phyloP scores from a whole-genome alignment of 345 rosid species.

The Linum tenue region DNA sequence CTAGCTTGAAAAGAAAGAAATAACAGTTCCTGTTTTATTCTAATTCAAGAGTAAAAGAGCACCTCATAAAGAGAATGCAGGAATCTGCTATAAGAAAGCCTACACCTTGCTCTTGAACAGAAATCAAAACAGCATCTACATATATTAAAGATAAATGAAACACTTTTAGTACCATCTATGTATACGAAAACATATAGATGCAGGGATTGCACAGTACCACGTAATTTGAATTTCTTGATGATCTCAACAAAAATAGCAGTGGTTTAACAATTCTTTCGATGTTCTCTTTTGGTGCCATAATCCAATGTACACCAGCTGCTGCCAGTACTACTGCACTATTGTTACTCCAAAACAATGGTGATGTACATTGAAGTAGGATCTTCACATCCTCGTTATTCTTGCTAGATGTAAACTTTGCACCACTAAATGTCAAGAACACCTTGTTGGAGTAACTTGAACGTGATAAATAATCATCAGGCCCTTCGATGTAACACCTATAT shows the following conservation, averaged over 20 bases:
- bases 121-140: background rate
- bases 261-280: slow-evolving; percentile 76
- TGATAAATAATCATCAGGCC: slow-evolving; percentile 80
- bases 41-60: background rate
- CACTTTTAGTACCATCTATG: background rate
- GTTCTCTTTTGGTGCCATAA: slow-evolving; percentile 77
- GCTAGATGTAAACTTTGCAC: slow-evolving; percentile 47
- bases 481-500: slow-evolving; percentile 74
- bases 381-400: slow-evolving; percentile 62
- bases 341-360: slow-evolving; percentile 86
- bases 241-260: slow-evolving; percentile 74
- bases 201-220: slow-evolving; percentile 47
- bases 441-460: slow-evolving; percentile 38
- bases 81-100: background rate
- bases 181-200: background rate
- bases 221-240: slow-evolving; percentile 77
- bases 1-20: too few relatives aligned
- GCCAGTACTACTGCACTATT: slow-evolving; percentile 92
- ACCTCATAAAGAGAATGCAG: background rate
- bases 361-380: slow-evolving; percentile 77
- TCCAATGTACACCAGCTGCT: slow-evolving; percentile 92
- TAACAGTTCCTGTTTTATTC: background rate
- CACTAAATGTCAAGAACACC: slow-evolving; percentile 29
- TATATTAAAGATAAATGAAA: background rate
- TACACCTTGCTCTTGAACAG: too few relatives aligned